These are phyloP conservation scores for Alloteropsis semialata DNA, from an alignment of 176 grass and related monocot genomes.

Conservation along the genomic window DNA sequence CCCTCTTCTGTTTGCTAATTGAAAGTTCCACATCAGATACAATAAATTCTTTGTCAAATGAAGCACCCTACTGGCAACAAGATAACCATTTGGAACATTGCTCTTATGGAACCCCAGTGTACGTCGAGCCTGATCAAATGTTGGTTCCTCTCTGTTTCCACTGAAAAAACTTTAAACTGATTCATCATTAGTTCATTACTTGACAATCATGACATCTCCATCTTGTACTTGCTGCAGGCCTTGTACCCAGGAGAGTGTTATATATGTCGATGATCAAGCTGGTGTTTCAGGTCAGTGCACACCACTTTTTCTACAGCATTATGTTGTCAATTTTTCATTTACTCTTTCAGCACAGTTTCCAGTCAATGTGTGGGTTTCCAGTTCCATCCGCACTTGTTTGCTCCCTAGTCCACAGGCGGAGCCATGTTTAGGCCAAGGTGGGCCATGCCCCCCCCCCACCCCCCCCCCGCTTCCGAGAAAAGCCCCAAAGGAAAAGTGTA, in stretches of 20 bases:
- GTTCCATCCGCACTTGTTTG: neutral
- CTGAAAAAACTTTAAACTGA: neutral
- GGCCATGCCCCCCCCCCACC: too few relatives aligned
- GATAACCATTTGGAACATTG: constrained; percentile 27
- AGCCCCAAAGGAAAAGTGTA: too few relatives aligned
- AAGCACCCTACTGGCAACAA: constrained; percentile 4
- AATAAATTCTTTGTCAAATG: constrained; percentile 26
- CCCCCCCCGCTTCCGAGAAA: too few relatives aligned
- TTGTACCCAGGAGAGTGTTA: constrained; percentile 37
- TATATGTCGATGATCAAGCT: constrained; percentile 11
- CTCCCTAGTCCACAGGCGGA: too few relatives aligned
- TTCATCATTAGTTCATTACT: neutral
- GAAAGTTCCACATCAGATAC: constrained; percentile 24
- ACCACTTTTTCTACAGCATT: neutral
- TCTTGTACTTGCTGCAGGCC: constrained; percentile 34
- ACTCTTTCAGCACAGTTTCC: neutral
- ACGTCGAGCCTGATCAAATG: constrained; percentile 36
- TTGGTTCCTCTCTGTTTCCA: constrained; percentile 8
- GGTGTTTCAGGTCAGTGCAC: constrained; percentile 45
- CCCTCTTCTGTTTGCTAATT: constrained; percentile 30
- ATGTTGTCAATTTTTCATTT: neutral
- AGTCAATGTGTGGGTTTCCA: neutral
- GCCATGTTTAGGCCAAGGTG: too few relatives aligned
- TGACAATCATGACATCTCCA: constrained; percentile 5
- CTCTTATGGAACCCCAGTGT: constrained; percentile 25